A percentile compares a stretch with the other conserved stretches of the same genome.
These are phyloP conservation scores for Cokeromyces recurvatus DNA, from an alignment of 371 early-diverging fungal genomes.

Conservation along the genomic window DNA sequence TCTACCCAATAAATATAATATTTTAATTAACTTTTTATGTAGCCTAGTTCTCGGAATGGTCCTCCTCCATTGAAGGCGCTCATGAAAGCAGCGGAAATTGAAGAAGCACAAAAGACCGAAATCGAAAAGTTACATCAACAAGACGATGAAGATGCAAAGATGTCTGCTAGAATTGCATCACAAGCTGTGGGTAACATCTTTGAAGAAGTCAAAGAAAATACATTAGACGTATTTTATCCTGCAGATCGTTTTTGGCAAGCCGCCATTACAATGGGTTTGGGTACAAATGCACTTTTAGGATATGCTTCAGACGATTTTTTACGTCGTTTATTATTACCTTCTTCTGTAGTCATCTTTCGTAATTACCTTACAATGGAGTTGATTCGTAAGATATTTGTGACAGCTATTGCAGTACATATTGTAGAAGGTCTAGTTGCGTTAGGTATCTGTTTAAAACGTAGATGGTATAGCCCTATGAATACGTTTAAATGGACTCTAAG, in stretches of 20 bases:
- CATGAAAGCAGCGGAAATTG: slow-evolving; percentile 31
- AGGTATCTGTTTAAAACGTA: slow-evolving; percentile 27
- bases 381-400: slow-evolving; percentile 2
- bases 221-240: slow-evolving; percentile 28
- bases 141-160: slow-evolving; percentile 7
- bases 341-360: slow-evolving; percentile 6
- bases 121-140: slow-evolving; percentile 21
- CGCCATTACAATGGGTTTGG: slow-evolving; percentile 13
- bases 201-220: background rate
- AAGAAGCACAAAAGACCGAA: slow-evolving; percentile 23
- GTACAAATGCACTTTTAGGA: slow-evolving; percentile 8
- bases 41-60: slow-evolving; percentile 39
- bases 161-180: slow-evolving; percentile 8
- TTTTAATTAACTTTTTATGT: background rate
- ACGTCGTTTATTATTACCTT: slow-evolving; percentile 5
- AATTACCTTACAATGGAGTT: slow-evolving; percentile 3
- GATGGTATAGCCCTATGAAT: slow-evolving; percentile 36
- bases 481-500: slow-evolving; percentile 33
- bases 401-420: slow-evolving; percentile 13
- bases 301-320: slow-evolving; percentile 19
- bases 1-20: no score
- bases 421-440: slow-evolving; percentile 18
- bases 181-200: slow-evolving; percentile 4
- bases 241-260: slow-evolving; percentile 8
- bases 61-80: slow-evolving; percentile 37